phyloP scores from a whole-genome alignment of 768 basidiomycete species.

The Epithele typhae region DNA sequence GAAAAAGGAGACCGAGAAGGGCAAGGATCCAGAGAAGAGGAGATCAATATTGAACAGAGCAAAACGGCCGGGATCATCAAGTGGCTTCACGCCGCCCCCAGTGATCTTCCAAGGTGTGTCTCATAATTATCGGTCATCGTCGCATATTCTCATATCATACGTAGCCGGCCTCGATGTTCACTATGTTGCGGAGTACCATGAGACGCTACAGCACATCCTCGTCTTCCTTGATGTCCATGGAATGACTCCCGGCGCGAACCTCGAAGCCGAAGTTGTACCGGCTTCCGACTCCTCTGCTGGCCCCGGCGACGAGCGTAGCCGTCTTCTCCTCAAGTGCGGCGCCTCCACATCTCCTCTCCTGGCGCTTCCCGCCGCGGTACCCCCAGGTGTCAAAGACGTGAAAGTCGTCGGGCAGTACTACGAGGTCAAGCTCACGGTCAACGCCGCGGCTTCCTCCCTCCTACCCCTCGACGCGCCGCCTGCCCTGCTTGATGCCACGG shows the following conservation, averaged over 20 bases:
- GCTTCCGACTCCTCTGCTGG: slow-evolving; percentile 12
- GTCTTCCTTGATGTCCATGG: slow-evolving; percentile 65
- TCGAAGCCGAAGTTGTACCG: slow-evolving; percentile 63
- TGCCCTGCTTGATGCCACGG: slow-evolving; percentile 66
- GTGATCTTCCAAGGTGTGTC: slow-evolving; percentile 20
- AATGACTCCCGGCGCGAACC: slow-evolving; percentile 41
- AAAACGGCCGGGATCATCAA: slow-evolving; percentile 25
- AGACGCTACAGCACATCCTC: slow-evolving; percentile 75
- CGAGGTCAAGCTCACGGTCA: slow-evolving; percentile 59
- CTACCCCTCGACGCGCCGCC: slow-evolving; percentile 26
- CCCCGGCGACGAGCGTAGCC: slow-evolving; percentile 44
- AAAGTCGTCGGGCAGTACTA: slow-evolving; percentile 51
- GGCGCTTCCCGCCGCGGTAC: slow-evolving; percentile 40
- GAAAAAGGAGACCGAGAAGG: slow-evolving; percentile 2
- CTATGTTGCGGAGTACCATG: slow-evolving; percentile 77
- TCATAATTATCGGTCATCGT: background rate
- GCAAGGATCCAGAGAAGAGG: slow-evolving; percentile 12
- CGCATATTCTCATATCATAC: background rate
- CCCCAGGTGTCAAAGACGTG: slow-evolving; percentile 65
- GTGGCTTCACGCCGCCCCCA: slow-evolving; percentile 19
- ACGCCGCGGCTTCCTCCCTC: slow-evolving; percentile 26
- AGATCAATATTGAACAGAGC: slow-evolving; percentile 15
- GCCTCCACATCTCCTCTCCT: slow-evolving; percentile 45
- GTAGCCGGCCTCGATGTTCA: slow-evolving; percentile 36
- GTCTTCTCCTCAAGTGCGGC: slow-evolving; percentile 59